phyloP scores from a whole-genome alignment of 108 stramenopile species.

The Cyclotella cryptica region DNA sequence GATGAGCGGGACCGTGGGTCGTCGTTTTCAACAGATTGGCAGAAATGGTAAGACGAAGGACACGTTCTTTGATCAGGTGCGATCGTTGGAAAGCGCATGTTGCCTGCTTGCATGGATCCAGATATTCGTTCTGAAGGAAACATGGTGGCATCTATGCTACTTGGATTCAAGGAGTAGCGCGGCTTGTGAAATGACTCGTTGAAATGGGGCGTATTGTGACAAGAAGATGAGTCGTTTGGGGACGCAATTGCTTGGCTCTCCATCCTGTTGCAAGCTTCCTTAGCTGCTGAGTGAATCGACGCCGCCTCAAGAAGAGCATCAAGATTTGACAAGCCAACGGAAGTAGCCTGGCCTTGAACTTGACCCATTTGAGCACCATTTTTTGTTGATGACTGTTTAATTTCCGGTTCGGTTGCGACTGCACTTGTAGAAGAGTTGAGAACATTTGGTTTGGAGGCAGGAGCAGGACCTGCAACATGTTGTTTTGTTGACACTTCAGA shows the following conservation, averaged over 20 bases:
- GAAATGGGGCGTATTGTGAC: not conserved
- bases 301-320: constrained; percentile 16
- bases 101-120: not conserved
- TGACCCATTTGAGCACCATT: not conserved
- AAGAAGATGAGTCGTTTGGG: not conserved
- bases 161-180: not conserved
- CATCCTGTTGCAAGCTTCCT: constrained; percentile 1
- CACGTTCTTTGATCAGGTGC: no score
- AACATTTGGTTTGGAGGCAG: not conserved
- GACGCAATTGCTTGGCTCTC: not conserved
- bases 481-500: not conserved
- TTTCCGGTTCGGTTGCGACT: no score
- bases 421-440: no score
- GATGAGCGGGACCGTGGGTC: not conserved
- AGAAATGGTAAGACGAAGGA: not conserved
- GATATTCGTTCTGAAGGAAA: not conserved
- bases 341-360: not conserved
- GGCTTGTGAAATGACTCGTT: not conserved
- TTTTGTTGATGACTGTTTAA: not conserved
- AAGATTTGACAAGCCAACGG: not conserved
- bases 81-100: not conserved
- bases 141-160: not conserved
- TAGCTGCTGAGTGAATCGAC: constrained; percentile 18
- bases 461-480: not conserved
- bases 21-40: not conserved